Conservation (phyloP, 169 alveolate genomes). For the Plasmodium malariae region DNA sequence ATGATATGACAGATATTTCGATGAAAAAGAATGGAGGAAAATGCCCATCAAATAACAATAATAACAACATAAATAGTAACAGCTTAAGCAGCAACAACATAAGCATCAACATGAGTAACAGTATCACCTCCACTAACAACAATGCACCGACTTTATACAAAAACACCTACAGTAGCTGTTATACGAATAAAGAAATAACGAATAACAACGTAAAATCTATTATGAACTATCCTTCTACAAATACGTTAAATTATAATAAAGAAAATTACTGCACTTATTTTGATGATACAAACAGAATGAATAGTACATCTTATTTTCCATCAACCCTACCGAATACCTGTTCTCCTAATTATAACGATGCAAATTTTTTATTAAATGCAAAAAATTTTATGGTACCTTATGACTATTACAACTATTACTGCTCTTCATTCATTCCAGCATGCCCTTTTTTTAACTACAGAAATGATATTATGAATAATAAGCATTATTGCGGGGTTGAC, state of each 20-base stretch:
- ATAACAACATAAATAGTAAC: no score
- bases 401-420: constrained; percentile 17
- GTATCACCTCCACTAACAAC: no score
- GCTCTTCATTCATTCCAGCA: constrained; percentile 28
- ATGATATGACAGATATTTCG: background rate
- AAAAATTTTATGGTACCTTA: constrained; percentile 26
- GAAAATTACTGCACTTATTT: constrained; percentile 6
- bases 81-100: no score
- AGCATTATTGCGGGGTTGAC: background rate
- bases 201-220: constrained; percentile 13
- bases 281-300: constrained; percentile 19
- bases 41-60: no score
- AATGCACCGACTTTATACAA: background rate
- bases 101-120: no score
- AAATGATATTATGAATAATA: background rate
- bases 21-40: constrained; percentile 11
- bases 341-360: constrained; percentile 14
- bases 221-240: background rate
- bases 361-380: constrained; percentile 5
- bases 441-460: constrained; percentile 20
- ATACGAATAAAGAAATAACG: constrained; percentile 17
- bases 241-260: constrained; percentile 26
- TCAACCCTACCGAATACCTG: constrained; percentile 12
- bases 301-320: background rate
- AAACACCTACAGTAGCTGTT: background rate